Evolutionary conservation across 345 rosid species (phyloP), one percentile per base, ranked within the genome.

Genomic region (Syzygium grande): DNA sequence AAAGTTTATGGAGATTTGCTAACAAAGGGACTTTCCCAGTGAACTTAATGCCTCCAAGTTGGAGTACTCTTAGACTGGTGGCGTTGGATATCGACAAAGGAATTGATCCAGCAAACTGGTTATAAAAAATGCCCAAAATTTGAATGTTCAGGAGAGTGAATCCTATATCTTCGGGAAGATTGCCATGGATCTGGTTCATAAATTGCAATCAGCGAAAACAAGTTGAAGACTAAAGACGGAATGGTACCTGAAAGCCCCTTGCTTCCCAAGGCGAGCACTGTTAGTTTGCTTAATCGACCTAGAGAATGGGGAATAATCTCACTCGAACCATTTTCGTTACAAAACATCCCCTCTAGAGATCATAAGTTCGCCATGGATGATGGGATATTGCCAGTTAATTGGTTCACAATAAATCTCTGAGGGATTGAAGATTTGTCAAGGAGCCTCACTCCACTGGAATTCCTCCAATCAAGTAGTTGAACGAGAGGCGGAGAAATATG

Each of bases 161-260:
- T 38, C 90, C 88, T n/a, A 91, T 41, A n/a, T 86, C 54, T 9
- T 84, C 19, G 27, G 92, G 89, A 23, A 93, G 87, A 27, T 12
- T 43, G 23, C 92, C 91, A 3, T 23, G 30, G 52, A 93, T 56
- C 17, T 49, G 34, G 84, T 90, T 93, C 0, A 0, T 1, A 4
- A 0, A 92, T 38, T 2, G 0, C 7, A 12, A 15, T 16, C 27
- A 90, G 4, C 3, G 86, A 85, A 22, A 92, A 88, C 13, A 89
- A 86, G 65, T 92, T 92, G 90, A 80, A 91, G 2, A 92, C 29
- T 0, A 90, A 89, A 1, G 89, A 83, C 21, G 93, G 91, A 52
- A 93, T 87, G 9, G 51, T 43, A 29, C 90, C 91, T 0, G 87
- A 89, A 25, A 90, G 34, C 55, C 27, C 58, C 34, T 90, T 89